Percentiles rank a stretch among this genome's conserved stretches.
Conservation (phyloP, 2,329 filamentous ascomycete genomes). For the Fusarium napiforme region DNA sequence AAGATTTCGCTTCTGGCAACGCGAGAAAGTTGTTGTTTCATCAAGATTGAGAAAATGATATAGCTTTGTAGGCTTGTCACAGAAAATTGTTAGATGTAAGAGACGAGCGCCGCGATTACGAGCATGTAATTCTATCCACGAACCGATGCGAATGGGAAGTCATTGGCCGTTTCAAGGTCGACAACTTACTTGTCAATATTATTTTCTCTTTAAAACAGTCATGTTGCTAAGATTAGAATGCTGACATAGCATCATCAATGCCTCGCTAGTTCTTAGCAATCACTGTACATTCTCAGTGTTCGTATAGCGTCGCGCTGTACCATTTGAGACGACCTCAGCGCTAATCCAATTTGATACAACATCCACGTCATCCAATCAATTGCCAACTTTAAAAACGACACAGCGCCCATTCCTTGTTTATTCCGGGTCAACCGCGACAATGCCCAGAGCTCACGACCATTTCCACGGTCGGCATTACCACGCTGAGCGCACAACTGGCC, state of each 20-base stretch:
- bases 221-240: not conserved
- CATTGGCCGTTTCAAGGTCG: fast-evolving
- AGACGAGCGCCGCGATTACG: no score
- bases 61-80: no score
- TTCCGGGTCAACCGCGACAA: not conserved
- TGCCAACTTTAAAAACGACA: not conserved
- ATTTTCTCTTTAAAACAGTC: no score
- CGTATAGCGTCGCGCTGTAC: not conserved
- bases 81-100: no score
- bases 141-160: fast-evolving
- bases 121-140: fast-evolving
- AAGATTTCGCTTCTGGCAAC: not conserved
- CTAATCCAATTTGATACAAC: not conserved
- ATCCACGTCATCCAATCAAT: not conserved
- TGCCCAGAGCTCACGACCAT: conserved; percentile 13
- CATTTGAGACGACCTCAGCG: not conserved
- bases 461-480: conserved; percentile 16
- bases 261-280: not conserved
- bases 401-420: not conserved
- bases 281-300: not conserved
- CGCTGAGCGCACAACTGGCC: conserved; percentile 10
- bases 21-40: not conserved
- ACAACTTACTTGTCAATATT: no score
- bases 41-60: not conserved
- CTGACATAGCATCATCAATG: not conserved